Evolutionary conservation across 2,329 filamentous ascomycete genomes (phyloP), one percentile per base, ranked within the genome.

Genomic region (Aspergillus sp.): DNA sequence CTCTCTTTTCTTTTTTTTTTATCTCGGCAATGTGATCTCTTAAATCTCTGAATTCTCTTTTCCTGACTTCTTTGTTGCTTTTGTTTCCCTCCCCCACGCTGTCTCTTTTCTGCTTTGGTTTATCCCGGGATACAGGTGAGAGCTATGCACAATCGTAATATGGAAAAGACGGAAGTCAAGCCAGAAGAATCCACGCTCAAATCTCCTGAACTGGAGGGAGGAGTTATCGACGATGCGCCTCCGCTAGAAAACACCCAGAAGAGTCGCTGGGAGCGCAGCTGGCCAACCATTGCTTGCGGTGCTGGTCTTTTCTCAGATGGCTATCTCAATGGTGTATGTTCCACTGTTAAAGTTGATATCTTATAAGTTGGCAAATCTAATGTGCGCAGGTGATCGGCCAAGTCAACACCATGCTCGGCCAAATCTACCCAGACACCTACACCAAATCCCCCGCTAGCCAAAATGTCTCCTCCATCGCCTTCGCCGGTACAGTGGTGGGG

Each of bases 281-380:
- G 81, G 77, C 88, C 90, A 12, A 86, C 89, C 1, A 84, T 95
- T 57, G 90, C 90, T 39, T 95, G 89, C 62, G 90, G 90, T 54
- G 87, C 90, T 45, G 90, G 90, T 60, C 77, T 95, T 2, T 95
- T 95, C 69, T 90, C 85, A 20, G 90, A 95, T 67, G 90, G 90
- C 13, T 95, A 95, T 67, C 81, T 95, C 63, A 94, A 95, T 70
- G 89, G 88, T 61, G 87, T 89, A 71, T 59, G 71, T 62, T 27
- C 27, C 45, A 32, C 10, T 20, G 38, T 49, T n/a, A 9, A 15
- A 12, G n/a, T 25, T 22, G 5, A 23, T 15, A 19, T 30, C 17
- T 13, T 37, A 37, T 17, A 12, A 42, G 17, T 52, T 25, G 51
- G 43, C 32, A 44, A 30, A 44, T 20, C 23, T 20, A 12, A 20